Conservation (phyloP, 768 basidiomycete species). For the Cystofilobasidium macerans region DNA sequence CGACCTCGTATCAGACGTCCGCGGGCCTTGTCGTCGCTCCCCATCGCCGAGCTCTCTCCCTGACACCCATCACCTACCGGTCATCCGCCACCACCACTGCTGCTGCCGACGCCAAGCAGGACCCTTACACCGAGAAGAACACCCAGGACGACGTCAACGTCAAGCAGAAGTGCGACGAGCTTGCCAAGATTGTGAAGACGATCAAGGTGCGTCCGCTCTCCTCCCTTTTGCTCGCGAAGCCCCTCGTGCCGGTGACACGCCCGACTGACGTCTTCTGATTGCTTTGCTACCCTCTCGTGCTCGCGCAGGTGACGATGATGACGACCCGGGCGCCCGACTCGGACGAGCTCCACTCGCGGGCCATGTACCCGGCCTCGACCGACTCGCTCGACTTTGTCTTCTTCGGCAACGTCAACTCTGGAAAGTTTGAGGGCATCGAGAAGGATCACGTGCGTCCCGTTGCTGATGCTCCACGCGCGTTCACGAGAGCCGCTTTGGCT, state of each 20-base stretch:
- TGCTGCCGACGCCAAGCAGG: constrained; percentile 1
- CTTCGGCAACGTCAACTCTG: constrained; percentile 16
- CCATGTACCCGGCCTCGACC: constrained; percentile 3
- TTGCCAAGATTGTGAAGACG: not conserved
- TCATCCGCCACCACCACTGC: too few relatives aligned
- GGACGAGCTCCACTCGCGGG: constrained; percentile 23
- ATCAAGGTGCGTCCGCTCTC: constrained; percentile 6
- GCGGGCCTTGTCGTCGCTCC: not conserved
- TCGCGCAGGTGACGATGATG: constrained; percentile 16
- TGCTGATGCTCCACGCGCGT: too few relatives aligned
- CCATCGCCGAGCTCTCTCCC: not conserved
- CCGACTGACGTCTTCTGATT: not conserved
- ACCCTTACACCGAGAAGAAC: constrained; percentile 10
- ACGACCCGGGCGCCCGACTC: constrained; percentile 24
- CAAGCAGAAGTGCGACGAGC: constrained; percentile 8
- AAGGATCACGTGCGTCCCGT: constrained; percentile 12
- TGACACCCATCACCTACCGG: not conserved
- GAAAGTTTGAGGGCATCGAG: constrained; percentile 26
- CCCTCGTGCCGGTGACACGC: not conserved
- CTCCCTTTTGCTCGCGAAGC: not conserved
- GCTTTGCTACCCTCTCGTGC: not conserved
- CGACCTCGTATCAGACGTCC: too few relatives aligned
- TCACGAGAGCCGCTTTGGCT: not conserved
- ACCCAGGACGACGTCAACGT: not conserved
- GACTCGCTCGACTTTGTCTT: constrained; percentile 13